These are phyloP conservation scores for Russula dissimulans DNA, from an alignment of 768 basidiomycete species.

Conservation along the genomic window DNA sequence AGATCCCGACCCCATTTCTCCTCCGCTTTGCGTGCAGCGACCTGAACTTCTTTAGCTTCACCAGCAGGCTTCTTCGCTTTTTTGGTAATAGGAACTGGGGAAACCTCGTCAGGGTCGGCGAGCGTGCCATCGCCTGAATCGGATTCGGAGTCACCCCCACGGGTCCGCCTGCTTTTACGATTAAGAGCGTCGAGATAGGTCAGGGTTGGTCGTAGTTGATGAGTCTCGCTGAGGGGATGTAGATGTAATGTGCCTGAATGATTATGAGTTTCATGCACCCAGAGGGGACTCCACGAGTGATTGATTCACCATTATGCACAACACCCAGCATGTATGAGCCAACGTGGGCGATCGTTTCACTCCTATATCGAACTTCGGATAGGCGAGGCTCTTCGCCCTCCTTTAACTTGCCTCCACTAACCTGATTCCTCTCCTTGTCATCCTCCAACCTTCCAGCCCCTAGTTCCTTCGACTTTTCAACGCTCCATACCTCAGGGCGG, in stretches of 20 bases:
- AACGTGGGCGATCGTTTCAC: slow-evolving; percentile 58
- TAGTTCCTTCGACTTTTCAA: slow-evolving; percentile 55
- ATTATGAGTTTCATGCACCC: slow-evolving; percentile 9
- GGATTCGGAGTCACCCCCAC: slow-evolving; percentile 46
- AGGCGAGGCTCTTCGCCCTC: slow-evolving; percentile 38
- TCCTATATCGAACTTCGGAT: slow-evolving; percentile 60
- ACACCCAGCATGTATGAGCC: slow-evolving; percentile 71
- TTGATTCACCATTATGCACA: slow-evolving; percentile 52
- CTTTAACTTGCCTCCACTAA: slow-evolving; percentile 27
- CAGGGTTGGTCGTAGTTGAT: slow-evolving; percentile 75
- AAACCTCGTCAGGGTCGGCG: slow-evolving; percentile 66
- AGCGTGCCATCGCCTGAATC: slow-evolving; percentile 76
- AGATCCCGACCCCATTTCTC: slow-evolving; percentile 52
- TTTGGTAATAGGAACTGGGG: slow-evolving; percentile 38
- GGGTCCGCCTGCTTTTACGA: slow-evolving; percentile 45
- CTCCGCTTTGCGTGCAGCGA: slow-evolving; percentile 53
- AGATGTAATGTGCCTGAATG: slow-evolving; percentile 58
- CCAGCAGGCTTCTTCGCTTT: slow-evolving; percentile 47
- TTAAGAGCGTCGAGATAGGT: slow-evolving; percentile 71
- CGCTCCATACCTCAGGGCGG: slow-evolving; percentile 72
- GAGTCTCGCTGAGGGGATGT: slow-evolving; percentile 67
- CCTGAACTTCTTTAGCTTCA: slow-evolving; percentile 71
- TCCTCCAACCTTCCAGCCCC: slow-evolving; percentile 62
- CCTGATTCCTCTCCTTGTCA: slow-evolving; percentile 72
- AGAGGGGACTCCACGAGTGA: neutral